phyloP scores from a whole-genome alignment of 257 asterid species.

The Verbena officinalis region DNA sequence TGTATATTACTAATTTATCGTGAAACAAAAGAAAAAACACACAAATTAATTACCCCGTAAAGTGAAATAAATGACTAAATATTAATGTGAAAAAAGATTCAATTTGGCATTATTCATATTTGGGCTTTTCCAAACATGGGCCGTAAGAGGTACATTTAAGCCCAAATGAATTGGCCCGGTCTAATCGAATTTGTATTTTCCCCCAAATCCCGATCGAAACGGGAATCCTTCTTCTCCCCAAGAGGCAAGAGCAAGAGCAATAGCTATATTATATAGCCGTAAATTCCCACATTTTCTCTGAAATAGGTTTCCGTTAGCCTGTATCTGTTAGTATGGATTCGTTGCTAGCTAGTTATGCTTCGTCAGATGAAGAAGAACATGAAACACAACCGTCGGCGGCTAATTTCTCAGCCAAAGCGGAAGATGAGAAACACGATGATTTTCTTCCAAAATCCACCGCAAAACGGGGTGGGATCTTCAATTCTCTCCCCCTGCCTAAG shows the following conservation, averaged over 20 bases:
- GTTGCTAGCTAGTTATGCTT: constrained; percentile 73
- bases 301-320: constrained; percentile 3
- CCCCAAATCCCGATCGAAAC: constrained; percentile 14
- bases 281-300: constrained; percentile 2
- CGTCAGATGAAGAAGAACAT: constrained; percentile 78
- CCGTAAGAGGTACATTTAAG: not conserved
- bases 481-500: constrained; percentile 45
- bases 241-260: no score
- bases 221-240: not conserved
- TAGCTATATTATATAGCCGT: constrained; percentile 19
- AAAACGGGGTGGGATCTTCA: constrained; percentile 32
- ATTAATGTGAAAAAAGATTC: no score
- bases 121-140: no score
- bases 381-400: constrained; percentile 29
- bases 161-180: not conserved
- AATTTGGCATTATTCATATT: no score
- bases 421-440: constrained; percentile 8
- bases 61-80: no score
- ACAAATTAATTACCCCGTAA: no score
- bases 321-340: constrained; percentile 57
- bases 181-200: not conserved
- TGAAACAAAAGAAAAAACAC: no score
- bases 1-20: no score
- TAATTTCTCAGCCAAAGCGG: constrained; percentile 15
- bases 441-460: constrained; percentile 31